These are phyloP conservation scores for Camellia granthamiana DNA, from an alignment of 148 eudicot species.

Conservation along the genomic window DNA sequence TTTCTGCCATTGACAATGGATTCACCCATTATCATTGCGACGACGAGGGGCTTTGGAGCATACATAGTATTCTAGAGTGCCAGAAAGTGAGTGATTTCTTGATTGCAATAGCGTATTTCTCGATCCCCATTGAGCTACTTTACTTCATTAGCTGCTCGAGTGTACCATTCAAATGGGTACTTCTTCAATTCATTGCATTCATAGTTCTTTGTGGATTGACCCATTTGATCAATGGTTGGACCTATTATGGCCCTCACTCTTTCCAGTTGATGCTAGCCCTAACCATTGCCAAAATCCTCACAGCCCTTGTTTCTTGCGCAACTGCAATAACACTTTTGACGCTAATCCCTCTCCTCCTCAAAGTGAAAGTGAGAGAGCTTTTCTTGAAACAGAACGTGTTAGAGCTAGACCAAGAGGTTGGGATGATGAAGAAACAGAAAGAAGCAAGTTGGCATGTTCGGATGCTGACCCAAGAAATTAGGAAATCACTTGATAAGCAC, in stretches of 20 bases:
- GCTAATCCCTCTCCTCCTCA: conserved; percentile 73
- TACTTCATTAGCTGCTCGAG: conserved; percentile 89
- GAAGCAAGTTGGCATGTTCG: conserved; percentile 88
- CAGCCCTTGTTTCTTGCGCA: conserved; percentile 85
- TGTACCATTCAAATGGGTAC: conserved; percentile 90
- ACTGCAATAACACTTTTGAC: conserved; percentile 84
- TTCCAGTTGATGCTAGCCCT: conserved; percentile 74
- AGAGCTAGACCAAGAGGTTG: conserved; percentile 88
- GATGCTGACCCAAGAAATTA: conserved; percentile 85
- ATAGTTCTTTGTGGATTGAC: conserved; percentile 95
- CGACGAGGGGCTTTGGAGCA: conserved; percentile 74
- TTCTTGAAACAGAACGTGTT: conserved; percentile 65
- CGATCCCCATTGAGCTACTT: conserved; percentile 86
- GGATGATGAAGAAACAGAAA: conserved; percentile 66
- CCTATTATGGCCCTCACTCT: conserved; percentile 72
- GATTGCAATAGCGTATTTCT: conserved; percentile 89
- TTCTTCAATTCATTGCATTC: conserved; percentile 73
- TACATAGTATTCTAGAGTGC: conserved; percentile 62
- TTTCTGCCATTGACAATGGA: conserved; percentile 39
- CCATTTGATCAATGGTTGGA: conserved; percentile 91
- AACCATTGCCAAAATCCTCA: conserved; percentile 68
- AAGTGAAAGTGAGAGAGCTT: conserved; percentile 78
- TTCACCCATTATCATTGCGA: conserved; percentile 61
- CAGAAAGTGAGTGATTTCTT: conserved; percentile 86
- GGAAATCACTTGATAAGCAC: conserved; percentile 88